Conservation (phyloP, 257 asterid genomes). For the Lycium barbarum region DNA sequence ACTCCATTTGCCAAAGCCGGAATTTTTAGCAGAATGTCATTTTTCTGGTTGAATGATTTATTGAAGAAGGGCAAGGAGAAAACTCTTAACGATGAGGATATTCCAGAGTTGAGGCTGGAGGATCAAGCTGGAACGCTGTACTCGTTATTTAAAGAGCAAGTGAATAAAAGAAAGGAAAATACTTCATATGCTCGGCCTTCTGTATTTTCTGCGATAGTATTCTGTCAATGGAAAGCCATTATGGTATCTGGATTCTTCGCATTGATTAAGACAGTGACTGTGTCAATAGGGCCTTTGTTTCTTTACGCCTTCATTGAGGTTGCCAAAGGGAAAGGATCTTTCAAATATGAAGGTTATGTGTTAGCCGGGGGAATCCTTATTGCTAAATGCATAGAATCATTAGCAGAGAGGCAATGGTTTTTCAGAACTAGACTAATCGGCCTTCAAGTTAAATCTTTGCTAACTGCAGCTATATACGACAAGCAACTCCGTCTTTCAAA, state of each 20-base stretch:
- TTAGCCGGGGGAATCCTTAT: conserved; percentile 38
- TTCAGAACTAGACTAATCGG: conserved; percentile 46
- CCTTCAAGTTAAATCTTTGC: conserved; percentile 39
- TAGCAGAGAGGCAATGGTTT: conserved; percentile 51
- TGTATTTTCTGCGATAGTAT: conserved; percentile 32
- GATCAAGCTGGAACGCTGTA: conserved; percentile 43
- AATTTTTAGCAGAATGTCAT: conserved; percentile 33
- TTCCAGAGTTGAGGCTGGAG: conserved; percentile 39
- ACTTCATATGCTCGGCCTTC: not conserved
- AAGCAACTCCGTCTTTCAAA: conserved; percentile 48
- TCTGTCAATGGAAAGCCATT: conserved; percentile 41
- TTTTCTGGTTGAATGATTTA: conserved; percentile 47
- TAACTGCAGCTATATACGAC: conserved; percentile 43
- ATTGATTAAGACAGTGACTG: conserved; percentile 35
- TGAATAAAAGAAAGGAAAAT: conserved; percentile 8
- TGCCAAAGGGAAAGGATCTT: conserved; percentile 39
- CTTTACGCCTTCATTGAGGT: conserved; percentile 46
- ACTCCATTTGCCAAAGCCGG: conserved; percentile 47
- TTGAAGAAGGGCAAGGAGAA: conserved; percentile 43
- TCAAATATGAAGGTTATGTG: conserved; percentile 40
- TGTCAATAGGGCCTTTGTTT: conserved; percentile 46
- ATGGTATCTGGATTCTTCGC: conserved; percentile 47
- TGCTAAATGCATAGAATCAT: conserved; percentile 46
- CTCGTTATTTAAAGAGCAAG: conserved; percentile 36
- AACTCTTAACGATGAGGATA: conserved; percentile 37